These are phyloP conservation scores for Pulveroboletus sp. DNA, from an alignment of 768 basidiomycete species.

Conservation along the genomic window DNA sequence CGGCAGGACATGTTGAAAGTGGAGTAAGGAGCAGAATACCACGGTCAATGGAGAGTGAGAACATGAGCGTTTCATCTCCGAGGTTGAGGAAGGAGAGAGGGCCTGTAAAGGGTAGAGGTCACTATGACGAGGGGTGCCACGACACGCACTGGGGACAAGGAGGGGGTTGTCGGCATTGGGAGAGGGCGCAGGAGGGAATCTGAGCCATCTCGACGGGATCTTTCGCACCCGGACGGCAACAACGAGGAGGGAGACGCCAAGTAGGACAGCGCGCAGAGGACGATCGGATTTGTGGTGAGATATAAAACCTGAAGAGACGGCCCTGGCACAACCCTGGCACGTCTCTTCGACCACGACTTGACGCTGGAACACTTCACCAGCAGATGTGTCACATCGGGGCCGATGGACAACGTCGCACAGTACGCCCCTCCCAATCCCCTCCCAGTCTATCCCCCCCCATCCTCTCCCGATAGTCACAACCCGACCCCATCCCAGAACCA, in stretches of 20 bases:
- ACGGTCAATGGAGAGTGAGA: constrained; percentile 21
- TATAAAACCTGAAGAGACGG: constrained; percentile 31
- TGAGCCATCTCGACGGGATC: constrained; percentile 12
- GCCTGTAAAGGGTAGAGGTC: constrained; percentile 17
- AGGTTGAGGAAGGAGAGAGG: constrained; percentile 25
- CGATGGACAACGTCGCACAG: constrained; percentile 36
- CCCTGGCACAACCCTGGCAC: constrained; percentile 27
- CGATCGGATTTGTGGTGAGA: constrained; percentile 15
- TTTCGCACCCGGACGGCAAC: constrained; percentile 1
- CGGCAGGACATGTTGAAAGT: constrained; percentile 27
- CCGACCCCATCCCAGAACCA: constrained; percentile 6
- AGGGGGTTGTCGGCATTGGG: constrained; percentile 19
- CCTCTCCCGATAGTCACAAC: constrained; percentile 28
- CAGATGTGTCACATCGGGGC: constrained; percentile 34
- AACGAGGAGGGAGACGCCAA: constrained; percentile 11
- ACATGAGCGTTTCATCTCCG: constrained; percentile 36
- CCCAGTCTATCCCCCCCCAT: constrained; percentile 25
- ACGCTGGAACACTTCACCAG: constrained; percentile 17
- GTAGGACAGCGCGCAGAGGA: constrained; percentile 9
- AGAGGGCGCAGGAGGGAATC: constrained; percentile 11
- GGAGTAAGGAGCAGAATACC: constrained; percentile 27
- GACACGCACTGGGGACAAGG: constrained; percentile 17
- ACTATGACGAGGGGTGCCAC: constrained; percentile 18
- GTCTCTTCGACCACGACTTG: constrained; percentile 27
- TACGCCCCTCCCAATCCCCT: constrained; percentile 24